phyloP scores from a whole-genome alignment of 108 stramenopile genomes.

The Poteriospumella lacustris region DNA sequence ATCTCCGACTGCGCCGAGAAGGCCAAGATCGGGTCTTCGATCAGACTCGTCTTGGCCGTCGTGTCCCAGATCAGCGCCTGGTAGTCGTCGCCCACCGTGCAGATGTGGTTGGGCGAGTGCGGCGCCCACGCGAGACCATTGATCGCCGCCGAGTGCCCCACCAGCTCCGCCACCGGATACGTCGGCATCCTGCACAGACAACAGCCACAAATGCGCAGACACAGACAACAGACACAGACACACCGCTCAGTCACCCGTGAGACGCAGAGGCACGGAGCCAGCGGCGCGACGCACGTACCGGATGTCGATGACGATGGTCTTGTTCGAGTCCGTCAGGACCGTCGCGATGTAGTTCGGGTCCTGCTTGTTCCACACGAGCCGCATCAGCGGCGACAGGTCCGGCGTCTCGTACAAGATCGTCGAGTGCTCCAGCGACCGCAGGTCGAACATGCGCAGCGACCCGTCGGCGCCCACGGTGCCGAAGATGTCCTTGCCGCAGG shows the following conservation, averaged over 20 bases:
- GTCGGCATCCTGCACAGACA: slow-evolving; percentile 23
- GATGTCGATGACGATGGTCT: slow-evolving; percentile 82
- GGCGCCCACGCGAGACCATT: slow-evolving; percentile 97
- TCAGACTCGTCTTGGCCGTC: slow-evolving; percentile 62
- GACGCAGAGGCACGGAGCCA: neutral
- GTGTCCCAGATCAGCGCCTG: slow-evolving; percentile 98
- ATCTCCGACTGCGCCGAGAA: slow-evolving; percentile 93
- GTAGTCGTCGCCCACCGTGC: slow-evolving; percentile 86
- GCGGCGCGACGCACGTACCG: slow-evolving; percentile 37
- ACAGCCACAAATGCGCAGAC: neutral
- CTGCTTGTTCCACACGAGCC: slow-evolving; percentile 97
- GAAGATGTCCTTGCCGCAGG: slow-evolving; percentile 84
- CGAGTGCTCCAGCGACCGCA: slow-evolving; percentile 87
- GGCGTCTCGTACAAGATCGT: slow-evolving; percentile 92
- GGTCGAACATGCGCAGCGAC: slow-evolving; percentile 89
- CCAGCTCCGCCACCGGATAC: slow-evolving; percentile 50
- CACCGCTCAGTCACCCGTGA: neutral
- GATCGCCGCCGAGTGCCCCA: slow-evolving; percentile 75
- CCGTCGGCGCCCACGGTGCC: slow-evolving; percentile 96
- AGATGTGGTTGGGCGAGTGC: slow-evolving; percentile 90
- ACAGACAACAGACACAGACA: neutral
- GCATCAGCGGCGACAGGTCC: slow-evolving; percentile 72
- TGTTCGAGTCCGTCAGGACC: slow-evolving; percentile 72
- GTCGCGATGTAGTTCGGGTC: slow-evolving; percentile 96
- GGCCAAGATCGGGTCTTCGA: slow-evolving; percentile 93